Evolutionary conservation across 495 filamentous ascomycete genomes (phyloP), one percentile per base, ranked within the genome.

Genomic region (Neurospora discreta): DNA sequence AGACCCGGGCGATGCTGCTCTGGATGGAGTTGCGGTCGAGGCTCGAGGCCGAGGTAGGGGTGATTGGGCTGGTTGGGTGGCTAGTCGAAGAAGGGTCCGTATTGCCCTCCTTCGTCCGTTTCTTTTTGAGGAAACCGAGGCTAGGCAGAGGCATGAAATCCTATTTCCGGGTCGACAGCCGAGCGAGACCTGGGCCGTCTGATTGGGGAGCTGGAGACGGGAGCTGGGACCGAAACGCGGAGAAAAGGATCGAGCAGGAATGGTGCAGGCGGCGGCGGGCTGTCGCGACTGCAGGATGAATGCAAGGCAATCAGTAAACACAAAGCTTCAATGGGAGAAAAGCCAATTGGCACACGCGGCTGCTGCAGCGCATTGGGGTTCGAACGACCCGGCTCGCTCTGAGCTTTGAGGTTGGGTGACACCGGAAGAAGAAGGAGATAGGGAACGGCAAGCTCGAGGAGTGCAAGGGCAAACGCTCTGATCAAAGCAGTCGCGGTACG

Each of bases 91-190:
- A 77, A 78, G 86, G 83, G 84, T 84, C 78, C 79, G 87, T 76
- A 79, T 88, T 83, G 79, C 86, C 77, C 85, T 89, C 81, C 89
- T 93, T 97, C 84, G 95, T 96, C 87, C 93, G 90, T 87, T 96
- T 94, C 90, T 97, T 98, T 88, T 98, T 99, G 78, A 99, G 88
- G 78, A 97, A 91, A 74, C 93, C 92, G 83, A 93, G 85, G 76
- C 82, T 87, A 85, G 90, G 52, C 52, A 65, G 30, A 65, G 52
- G 91, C 91, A 93, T 93, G 80, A 79, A 80, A 73, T 46, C 68
- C 23, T 71, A 70, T 74, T 39, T 46, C 39, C 69, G 11, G 71
- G 73, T 65, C 52, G 75, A 78, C 72, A 69, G 72, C 67, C 71
- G 71, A 73, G 72, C 73, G 38, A 33, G 69, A 43, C 73, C 40